Percentiles rank a stretch among this genome's conserved stretches.
Conservation (phyloP, 2,329 filamentous ascomycete species). For the Botrytis galanthina region DNA sequence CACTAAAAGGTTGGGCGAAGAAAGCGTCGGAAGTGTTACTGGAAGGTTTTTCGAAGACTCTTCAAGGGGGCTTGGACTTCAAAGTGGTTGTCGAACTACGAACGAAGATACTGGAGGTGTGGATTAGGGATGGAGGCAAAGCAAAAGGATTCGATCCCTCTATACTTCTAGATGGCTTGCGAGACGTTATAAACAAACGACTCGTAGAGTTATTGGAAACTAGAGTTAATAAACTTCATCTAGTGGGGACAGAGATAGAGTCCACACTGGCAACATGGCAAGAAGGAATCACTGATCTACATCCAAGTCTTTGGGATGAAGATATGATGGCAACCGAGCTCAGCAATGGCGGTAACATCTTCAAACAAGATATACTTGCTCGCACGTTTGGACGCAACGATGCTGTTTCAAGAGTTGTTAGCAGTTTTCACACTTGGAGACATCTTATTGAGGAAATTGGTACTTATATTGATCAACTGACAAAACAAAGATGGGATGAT, state of each 20-base stretch:
- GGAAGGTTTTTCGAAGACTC: constrained; percentile 57
- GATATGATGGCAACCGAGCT: constrained; percentile 64
- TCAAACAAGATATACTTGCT: constrained; percentile 68
- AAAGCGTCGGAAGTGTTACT: constrained; percentile 59
- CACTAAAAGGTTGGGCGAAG: constrained; percentile 62
- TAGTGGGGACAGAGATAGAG: constrained; percentile 63
- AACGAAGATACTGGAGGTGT: constrained; percentile 67
- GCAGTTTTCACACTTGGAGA: constrained; percentile 70
- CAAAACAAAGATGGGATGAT: constrained; percentile 70
- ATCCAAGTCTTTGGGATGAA: constrained; percentile 64
- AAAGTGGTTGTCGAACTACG: constrained; percentile 67
- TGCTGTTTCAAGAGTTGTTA: constrained; percentile 59
- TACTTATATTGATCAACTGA: constrained; percentile 62
- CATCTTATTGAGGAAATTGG: constrained; percentile 67
- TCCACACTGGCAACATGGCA: constrained; percentile 61
- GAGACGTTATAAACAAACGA: constrained; percentile 66
- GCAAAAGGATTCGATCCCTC: constrained; percentile 65
- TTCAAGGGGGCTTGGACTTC: constrained; percentile 63
- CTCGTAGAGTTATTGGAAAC: constrained; percentile 61
- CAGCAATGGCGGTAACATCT: constrained; percentile 60
- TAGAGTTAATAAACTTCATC: constrained; percentile 62
- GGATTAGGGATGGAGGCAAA: constrained; percentile 67
- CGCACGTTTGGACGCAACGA: constrained; percentile 71
- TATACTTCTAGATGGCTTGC: constrained; percentile 65
- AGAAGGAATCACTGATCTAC: constrained; percentile 49